These are phyloP conservation scores for Metschnikowia arizonensis DNA, from an alignment of 805 yeast species.

Conservation along the genomic window DNA sequence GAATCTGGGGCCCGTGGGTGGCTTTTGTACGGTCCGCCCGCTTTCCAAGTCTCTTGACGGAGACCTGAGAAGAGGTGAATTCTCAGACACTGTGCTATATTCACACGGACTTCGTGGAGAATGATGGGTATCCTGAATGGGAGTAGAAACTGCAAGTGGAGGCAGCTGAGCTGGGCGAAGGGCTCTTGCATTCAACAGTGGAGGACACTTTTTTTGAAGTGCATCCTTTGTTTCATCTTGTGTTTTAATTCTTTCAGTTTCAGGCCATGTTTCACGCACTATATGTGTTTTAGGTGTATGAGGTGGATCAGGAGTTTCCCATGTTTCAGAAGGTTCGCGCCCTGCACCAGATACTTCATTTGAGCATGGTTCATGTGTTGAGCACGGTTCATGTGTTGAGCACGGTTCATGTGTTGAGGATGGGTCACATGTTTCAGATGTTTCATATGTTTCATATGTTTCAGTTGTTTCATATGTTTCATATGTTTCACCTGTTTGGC, in stretches of 20 bases:
- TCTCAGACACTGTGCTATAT: not conserved
- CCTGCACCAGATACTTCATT: not conserved
- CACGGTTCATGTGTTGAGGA: no score
- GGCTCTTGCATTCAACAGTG: not conserved
- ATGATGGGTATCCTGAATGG: not conserved
- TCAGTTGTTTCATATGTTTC: not conserved
- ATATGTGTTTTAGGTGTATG: not conserved
- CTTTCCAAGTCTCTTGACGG: slow-evolving; percentile 6
- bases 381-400: no score
- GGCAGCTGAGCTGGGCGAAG: slow-evolving; percentile 1
- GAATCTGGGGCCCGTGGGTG: not conserved
- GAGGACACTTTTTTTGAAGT: not conserved
- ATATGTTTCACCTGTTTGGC: not conserved
- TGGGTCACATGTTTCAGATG: no score
- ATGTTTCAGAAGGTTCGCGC: not conserved
- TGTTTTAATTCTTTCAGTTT: not conserved
- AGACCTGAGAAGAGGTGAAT: slow-evolving; percentile 5
- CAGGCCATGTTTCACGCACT: not conserved
- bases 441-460: not conserved
- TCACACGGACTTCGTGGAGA: not conserved
- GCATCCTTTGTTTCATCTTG: not conserved
- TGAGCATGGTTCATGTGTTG: no score
- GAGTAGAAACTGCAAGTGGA: slow-evolving; percentile 4
- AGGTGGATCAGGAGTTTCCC: not conserved
- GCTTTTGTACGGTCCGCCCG: not conserved